Base-by-base conservation (phyloP, 1,284 basidiomycete species). In the Fereydounia khargensis region DNA sequence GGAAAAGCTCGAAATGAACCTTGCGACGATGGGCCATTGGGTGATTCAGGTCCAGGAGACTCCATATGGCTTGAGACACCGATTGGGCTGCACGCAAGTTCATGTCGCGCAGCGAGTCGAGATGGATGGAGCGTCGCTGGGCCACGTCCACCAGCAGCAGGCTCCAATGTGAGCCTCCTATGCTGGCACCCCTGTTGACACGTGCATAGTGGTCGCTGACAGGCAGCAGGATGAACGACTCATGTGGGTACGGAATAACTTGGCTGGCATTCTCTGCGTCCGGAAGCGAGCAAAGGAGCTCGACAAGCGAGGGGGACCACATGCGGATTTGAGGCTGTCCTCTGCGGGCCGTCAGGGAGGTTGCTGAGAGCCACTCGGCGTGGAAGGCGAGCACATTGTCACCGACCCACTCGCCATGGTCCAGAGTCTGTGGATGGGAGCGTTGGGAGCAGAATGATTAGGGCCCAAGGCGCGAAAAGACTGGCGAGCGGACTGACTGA, bases 341-440 rank as follows among this genome's bases (percentile, higher is more conserved):
- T 9, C 17, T 22, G 33, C 34, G 21, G 50, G 30, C 17, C 42
- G 47, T 19, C 35, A 13, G 27, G 31, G 10, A 59, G 46, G n/a
- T n/a, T n/a, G 51, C 35, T 20, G 46, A 35, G 3, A 59, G 47
- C 56, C 56, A 59, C 23, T 59, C 56, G 16, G 56, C 56, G 17
- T 59, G 56, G 33, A 59, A 59, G 6, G 56, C 50, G 7, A 59
- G 27, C 6, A 59, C 46, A 31, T 59, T 59, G 36, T 59, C 56
- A 22, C 56, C 56, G 2, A 59, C 39, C 56, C 56, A 59, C 22
- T 59, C 56, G 23, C 50, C 50, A 4, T 41, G 34, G 14, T 42
- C 43, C 30, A 59, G 22, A 2, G 56, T 59, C 56, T 59, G 35
- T 17, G 20, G 1, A 7, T n/a, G n/a, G n/a, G n/a, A n/a, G n/a